phyloP scores from a whole-genome alignment of 73 alveolate genomes.

The Paramecium sonneborni region DNA sequence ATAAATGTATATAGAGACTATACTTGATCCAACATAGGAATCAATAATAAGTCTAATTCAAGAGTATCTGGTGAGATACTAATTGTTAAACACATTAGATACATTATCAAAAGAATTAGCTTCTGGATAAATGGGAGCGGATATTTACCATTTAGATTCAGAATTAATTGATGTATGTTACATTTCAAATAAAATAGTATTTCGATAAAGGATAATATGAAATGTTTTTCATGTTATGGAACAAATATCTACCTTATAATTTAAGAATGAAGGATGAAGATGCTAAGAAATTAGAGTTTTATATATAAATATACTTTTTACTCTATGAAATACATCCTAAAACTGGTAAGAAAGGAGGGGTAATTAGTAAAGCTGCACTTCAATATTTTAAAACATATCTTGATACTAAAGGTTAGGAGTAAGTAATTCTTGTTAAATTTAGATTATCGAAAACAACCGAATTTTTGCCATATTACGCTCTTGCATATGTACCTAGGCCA shows the following conservation, averaged over 20 bases:
- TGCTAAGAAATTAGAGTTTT: constrained; percentile 88
- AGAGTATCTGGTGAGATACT: constrained; percentile 92
- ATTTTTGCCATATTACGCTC: constrained; percentile 94
- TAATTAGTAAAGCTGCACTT: constrained; percentile 81
- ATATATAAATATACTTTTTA: constrained; percentile 92
- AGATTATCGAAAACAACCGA: constrained; percentile 90
- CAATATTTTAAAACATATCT: constrained; percentile 88
- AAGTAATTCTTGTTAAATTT: not conserved
- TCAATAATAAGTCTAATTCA: constrained; percentile 67
- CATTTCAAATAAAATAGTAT: constrained; percentile 56
- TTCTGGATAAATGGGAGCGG: constrained; percentile 54
- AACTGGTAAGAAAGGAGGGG: constrained; percentile 72
- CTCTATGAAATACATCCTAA: constrained; percentile 91
- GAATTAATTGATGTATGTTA: constrained; percentile 76
- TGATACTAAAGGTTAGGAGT: constrained; percentile 90
- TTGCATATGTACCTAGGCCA: constrained; percentile 95
- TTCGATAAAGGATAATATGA: constrained; percentile 90
- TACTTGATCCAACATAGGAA: constrained; percentile 50
- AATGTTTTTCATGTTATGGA: constrained; percentile 91
- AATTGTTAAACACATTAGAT: constrained; percentile 86
- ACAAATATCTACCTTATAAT: constrained; percentile 88
- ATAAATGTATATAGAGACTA: not conserved
- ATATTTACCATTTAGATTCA: constrained; percentile 8
- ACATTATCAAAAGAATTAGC: constrained; percentile 80
- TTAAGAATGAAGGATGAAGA: constrained; percentile 84